Percentiles rank a stretch among this genome's conserved stretches.
These are phyloP conservation scores for Draba incana DNA, from an alignment of 345 rosid genomes.

Conservation along the genomic window DNA sequence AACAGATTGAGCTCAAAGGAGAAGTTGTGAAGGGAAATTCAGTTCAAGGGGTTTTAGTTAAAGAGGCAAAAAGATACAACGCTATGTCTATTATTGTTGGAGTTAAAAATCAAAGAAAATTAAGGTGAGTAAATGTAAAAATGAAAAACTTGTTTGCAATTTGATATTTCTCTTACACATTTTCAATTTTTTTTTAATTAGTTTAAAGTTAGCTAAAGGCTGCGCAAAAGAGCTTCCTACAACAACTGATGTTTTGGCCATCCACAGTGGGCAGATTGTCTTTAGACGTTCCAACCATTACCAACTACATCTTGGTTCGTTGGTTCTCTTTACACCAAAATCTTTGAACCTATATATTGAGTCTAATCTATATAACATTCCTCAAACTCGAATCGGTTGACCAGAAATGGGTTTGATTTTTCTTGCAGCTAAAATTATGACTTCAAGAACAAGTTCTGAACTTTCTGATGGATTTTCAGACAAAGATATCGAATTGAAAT, in stretches of 20 bases:
- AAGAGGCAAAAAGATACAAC: conserved; percentile 63
- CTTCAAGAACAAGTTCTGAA: conserved; percentile 53
- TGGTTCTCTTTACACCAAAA: conserved; percentile 15
- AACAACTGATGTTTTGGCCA: conserved; percentile 71
- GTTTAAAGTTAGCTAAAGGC: conserved; percentile 60
- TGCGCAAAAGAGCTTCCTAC: conserved; percentile 70
- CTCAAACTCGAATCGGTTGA: conserved; percentile 12
- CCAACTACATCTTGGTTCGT: conserved; percentile 62
- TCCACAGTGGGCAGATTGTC: conserved; percentile 67
- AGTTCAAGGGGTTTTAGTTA: conserved; percentile 55
- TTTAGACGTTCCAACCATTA: conserved; percentile 60
- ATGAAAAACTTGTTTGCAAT: background rate
- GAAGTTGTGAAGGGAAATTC: conserved; percentile 57
- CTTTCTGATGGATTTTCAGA: conserved; percentile 28
- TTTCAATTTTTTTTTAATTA: conserved; percentile 33
- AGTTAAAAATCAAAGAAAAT: conserved; percentile 48
- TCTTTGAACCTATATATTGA: background rate
- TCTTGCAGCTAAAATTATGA: conserved; percentile 54
- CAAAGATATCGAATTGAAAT: conserved; percentile 47
- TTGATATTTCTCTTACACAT: conserved; percentile 7
- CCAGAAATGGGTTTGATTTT: conserved; percentile 13
- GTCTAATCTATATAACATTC: background rate
- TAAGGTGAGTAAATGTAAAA: conserved; percentile 48
- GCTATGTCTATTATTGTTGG: conserved; percentile 73
- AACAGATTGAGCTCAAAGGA: conserved; percentile 70